Evolutionary conservation across 2,329 filamentous ascomycete species (phyloP).

Genomic region (Paecilomyces dactylethromorphus): DNA sequence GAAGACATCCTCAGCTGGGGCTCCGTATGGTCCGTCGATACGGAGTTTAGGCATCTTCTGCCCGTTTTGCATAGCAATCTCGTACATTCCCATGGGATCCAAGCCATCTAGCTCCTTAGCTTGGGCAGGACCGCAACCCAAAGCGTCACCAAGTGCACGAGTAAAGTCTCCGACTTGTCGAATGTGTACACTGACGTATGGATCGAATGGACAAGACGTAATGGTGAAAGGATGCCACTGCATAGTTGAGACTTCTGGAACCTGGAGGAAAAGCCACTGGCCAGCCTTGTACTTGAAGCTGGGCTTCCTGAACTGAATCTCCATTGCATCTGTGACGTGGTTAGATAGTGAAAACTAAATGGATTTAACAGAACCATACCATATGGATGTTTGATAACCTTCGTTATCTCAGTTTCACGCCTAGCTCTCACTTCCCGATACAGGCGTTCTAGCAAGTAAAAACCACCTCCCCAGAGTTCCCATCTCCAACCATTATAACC

Average conservation of each 20-base stretch:
- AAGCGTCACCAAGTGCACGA: constrained; percentile 80
- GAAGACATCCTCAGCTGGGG: constrained; percentile 96
- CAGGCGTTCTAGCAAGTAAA: constrained; percentile 82
- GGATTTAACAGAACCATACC: constrained; percentile 46
- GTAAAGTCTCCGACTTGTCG: constrained; percentile 97
- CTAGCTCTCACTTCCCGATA: constrained; percentile 85
- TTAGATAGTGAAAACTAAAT: constrained; percentile 19
- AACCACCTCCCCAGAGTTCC: constrained; percentile 78
- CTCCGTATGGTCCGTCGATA: constrained; percentile 93
- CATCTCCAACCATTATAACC: constrained; percentile 97
- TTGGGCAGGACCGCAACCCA: constrained; percentile 86
- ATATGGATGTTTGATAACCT: constrained; percentile 92
- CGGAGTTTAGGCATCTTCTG: constrained; percentile 85
- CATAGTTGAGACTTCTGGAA: constrained; percentile 77
- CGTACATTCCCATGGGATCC: constrained; percentile 94
- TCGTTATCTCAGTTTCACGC: constrained; percentile 80
- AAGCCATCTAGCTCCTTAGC: constrained; percentile 84
- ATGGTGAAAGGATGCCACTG: constrained; percentile 99
- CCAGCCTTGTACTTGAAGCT: constrained; percentile 98
- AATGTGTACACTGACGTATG: constrained; percentile 89
- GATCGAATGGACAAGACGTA: constrained; percentile 93
- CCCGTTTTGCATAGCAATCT: constrained; percentile 88
- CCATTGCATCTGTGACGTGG: constrained; percentile 65
- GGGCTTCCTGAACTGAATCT: constrained; percentile 94
- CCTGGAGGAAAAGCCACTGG: constrained; percentile 95